phyloP scores from a whole-genome alignment of 2,329 filamentous ascomycete species.

The Stagonosporopsis vannaccii region DNA sequence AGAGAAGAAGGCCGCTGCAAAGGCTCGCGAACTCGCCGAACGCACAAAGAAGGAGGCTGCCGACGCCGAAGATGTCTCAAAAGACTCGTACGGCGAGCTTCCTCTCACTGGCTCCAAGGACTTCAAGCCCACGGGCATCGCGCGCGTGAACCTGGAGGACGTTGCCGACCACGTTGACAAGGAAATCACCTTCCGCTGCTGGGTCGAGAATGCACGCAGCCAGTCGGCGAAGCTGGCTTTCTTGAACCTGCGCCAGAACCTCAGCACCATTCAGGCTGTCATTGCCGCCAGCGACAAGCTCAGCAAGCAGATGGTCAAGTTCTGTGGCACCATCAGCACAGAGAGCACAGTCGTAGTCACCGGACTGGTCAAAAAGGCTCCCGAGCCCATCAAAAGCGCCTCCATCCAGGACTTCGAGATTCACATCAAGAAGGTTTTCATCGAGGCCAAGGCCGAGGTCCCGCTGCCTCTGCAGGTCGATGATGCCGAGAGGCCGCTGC shows the following conservation, averaged over 20 bases:
- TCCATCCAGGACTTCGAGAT: constrained; percentile 82
- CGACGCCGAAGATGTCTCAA: constrained; percentile 70
- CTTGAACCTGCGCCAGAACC: constrained; percentile 78
- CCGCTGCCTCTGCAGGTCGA: constrained; percentile 67
- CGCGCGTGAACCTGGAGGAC: constrained; percentile 65
- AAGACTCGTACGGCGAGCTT: constrained; percentile 80
- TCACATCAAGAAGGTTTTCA: constrained; percentile 84
- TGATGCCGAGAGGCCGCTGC: constrained; percentile 60
- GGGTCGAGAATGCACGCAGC: constrained; percentile 85
- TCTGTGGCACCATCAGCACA: constrained; percentile 74
- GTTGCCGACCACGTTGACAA: constrained; percentile 47
- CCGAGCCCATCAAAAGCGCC: constrained; percentile 88
- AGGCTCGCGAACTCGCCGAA: constrained; percentile 60
- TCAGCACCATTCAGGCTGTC: constrained; percentile 84
- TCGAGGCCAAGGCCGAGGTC: constrained; percentile 71
- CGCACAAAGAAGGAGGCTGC: constrained; percentile 65
- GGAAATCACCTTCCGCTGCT: constrained; percentile 75
- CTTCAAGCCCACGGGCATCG: constrained; percentile 60
- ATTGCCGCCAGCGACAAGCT: constrained; percentile 66
- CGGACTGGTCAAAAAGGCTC: constrained; percentile 79
- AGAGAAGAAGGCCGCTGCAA: constrained; percentile 51
- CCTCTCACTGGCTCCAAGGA: constrained; percentile 63
- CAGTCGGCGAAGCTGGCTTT: constrained; percentile 94
- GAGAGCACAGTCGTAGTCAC: constrained; percentile 87
- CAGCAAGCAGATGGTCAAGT: constrained; percentile 96